Base-by-base conservation (phyloP, 768 basidiomycete species). In the Tricholomella constricta region DNA sequence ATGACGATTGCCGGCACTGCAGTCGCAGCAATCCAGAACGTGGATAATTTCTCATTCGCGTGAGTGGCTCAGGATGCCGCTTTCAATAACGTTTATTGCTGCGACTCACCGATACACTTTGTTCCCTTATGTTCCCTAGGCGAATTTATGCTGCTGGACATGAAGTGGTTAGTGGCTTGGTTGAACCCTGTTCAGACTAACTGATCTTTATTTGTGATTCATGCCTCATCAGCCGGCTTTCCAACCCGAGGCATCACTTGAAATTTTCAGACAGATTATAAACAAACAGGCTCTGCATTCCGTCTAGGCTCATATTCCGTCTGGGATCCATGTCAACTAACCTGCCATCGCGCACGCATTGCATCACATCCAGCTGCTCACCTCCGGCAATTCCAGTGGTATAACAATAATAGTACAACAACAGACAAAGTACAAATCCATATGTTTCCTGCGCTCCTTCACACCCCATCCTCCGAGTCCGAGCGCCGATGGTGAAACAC, bases 21-120 rank as follows among this genome's bases (percentile, higher is more conserved):
- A 0, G 78, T 87, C 4, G 85, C 82, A 0, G 79, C 83, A 0
- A 74, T 85, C 15, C 78, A 83, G 62, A 85, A 86, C 45, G 79
- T 87, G 29, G 83, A 82, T 55, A 83, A 84, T 52, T 86, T 86
- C 61, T 73, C 81, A 0, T 88, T 87, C 64, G 86, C 83, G 84
- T 85, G 52, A 60, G 84, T 77, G 2, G 9, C 38, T 50, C 26
- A n/a, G 4, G 6, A 2, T 29, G 19, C 14, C 4, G 7, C 19
- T 2, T 36, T 1, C 8, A 0, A 14, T 51, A 15, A 25, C 4
- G 23, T 14, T 5, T 15, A 12, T 25, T 42, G n/a, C 22, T n/a
- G 43, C 20, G 10, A 26, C 36, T 25, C 25, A 48, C 25, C n/a
- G n/a, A n/a, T n/a, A n/a, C n/a, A 38, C 15, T n/a, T 48, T 9